Percentiles rank a stretch among this genome's conserved stretches.
Conservation (phyloP, 169 alveolate genomes). For the Cryptosporidium viatorum region DNA sequence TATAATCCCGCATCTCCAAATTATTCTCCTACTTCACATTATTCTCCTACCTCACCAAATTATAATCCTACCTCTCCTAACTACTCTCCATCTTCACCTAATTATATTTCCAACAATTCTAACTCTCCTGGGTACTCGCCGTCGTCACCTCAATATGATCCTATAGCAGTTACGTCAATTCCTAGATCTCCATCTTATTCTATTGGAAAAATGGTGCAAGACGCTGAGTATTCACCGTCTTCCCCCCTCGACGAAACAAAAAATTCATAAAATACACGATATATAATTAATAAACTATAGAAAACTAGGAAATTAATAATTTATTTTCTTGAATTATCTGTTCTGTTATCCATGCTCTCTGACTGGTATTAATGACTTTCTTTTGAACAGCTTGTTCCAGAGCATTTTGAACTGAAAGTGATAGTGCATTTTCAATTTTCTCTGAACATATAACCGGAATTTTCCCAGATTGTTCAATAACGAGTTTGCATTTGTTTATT, state of each 20-base stretch:
- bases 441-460: constrained; percentile 57
- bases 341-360: constrained; percentile 47
- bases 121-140: constrained; percentile 83
- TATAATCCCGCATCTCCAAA: constrained; percentile 91
- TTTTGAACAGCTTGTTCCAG: constrained; percentile 66
- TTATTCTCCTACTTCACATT: constrained; percentile 91
- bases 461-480: constrained; percentile 29
- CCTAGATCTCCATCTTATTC: constrained; percentile 81
- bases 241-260: constrained; percentile 36
- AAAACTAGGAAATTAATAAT: constrained; percentile 29
- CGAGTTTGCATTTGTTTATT: constrained; percentile 63
- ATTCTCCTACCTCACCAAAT: constrained; percentile 88
- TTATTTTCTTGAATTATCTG: constrained; percentile 35
- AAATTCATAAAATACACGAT: not conserved
- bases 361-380: constrained; percentile 3
- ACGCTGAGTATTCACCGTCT: constrained; percentile 71
- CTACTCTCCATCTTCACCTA: constrained; percentile 85
- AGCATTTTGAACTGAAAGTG: constrained; percentile 48
- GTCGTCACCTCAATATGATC: constrained; percentile 88
- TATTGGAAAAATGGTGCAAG: constrained; percentile 23
- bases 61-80: constrained; percentile 91
- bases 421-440: constrained; percentile 31
- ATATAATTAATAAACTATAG: constrained; percentile 1
- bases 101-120: constrained; percentile 72
- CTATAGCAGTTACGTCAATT: constrained; percentile 86